A percentile compares a stretch with the other conserved stretches of the same genome.
These are phyloP conservation scores for Pseudocercospora fuligena DNA, from an alignment of 2,329 filamentous ascomycete genomes.

Conservation along the genomic window DNA sequence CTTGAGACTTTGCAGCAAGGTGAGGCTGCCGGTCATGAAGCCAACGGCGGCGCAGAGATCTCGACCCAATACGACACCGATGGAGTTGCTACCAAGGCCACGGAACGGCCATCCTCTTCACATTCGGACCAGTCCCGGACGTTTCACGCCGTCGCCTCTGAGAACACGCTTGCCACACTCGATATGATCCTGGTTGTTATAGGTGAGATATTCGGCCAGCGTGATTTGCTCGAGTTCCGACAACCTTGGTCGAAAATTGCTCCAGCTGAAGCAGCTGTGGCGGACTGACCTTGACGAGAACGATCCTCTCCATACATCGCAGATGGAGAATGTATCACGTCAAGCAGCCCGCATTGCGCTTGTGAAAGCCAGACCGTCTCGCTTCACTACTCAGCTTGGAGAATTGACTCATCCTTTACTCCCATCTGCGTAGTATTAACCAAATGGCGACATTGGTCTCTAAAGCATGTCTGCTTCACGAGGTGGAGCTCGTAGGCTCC, in stretches of 20 bases:
- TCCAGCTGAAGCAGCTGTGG: background rate
- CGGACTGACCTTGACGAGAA: background rate
- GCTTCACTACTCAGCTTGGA: background rate
- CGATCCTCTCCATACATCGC: background rate
- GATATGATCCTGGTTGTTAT: constrained; percentile 91
- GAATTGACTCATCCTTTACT: background rate
- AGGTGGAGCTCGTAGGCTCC: constrained; percentile 2
- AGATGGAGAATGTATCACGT: background rate
- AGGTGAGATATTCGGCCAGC: constrained; percentile 87
- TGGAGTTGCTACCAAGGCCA: constrained; percentile 38
- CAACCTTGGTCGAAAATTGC: constrained; percentile 31
- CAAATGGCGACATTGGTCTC: background rate
- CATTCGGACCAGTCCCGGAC: background rate
- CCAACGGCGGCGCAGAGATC: constrained; percentile 27
- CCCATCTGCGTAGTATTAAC: background rate
- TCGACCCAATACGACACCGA: constrained; percentile 44
- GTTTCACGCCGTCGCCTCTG: constrained; percentile 11
- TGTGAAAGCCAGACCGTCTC: background rate
- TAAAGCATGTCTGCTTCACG: background rate
- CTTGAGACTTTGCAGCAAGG: constrained; percentile 31
- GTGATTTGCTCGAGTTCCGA: constrained; percentile 79
- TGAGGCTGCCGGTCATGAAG: constrained; percentile 2
- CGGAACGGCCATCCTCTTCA: constrained; percentile 15
- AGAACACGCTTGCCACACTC: constrained; percentile 64
- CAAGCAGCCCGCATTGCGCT: background rate